Evolutionary conservation across 148 eudicot genomes (phyloP).

Genomic region (Dianthus caryophyllus): DNA sequence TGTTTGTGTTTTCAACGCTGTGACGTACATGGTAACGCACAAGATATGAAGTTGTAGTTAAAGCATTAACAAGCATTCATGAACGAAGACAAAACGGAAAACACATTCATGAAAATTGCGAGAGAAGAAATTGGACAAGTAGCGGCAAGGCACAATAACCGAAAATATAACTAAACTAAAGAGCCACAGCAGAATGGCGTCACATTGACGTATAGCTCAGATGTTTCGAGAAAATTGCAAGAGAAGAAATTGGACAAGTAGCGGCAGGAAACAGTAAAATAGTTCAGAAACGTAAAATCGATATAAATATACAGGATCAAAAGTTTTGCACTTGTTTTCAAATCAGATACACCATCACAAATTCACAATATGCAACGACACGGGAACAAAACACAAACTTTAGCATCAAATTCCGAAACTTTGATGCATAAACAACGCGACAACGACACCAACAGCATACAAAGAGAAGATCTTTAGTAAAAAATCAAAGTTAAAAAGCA

Average conservation of each 20-base stretch:
- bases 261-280: neutral
- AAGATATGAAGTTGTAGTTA: neutral
- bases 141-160: neutral
- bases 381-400: neutral
- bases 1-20: neutral
- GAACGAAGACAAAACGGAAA: neutral
- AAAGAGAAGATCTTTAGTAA: neutral
- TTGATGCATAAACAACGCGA: neutral
- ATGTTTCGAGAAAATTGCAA: neutral
- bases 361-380: neutral
- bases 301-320: neutral
- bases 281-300: neutral
- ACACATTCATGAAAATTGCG: neutral
- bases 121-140: neutral
- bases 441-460: neutral
- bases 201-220: neutral
- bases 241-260: neutral
- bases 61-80: neutral
- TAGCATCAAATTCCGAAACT: neutral
- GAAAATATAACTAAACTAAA: neutral
- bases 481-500: constrained; percentile 3
- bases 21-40: neutral
- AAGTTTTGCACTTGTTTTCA: neutral
- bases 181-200: neutral
- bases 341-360: neutral